Conservation (phyloP, 2,329 filamentous ascomycete species). For the Neonectria neomacrospora region DNA sequence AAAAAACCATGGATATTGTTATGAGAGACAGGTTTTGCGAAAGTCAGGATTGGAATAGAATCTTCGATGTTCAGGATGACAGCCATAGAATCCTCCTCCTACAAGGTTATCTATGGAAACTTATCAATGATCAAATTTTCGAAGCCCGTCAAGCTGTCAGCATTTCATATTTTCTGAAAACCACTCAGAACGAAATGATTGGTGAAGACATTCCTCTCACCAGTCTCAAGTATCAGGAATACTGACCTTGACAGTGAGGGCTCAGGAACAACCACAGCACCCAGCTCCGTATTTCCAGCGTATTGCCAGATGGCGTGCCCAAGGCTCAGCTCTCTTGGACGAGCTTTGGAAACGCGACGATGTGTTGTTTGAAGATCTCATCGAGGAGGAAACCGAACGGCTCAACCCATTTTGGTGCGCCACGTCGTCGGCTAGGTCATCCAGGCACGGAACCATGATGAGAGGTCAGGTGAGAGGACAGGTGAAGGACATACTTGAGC, state of each 20-base stretch:
- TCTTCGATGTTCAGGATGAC: background rate
- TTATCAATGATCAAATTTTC: background rate
- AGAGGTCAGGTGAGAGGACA: too few species aligned
- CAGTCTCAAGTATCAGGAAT: background rate
- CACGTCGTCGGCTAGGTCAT: too few species aligned
- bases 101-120: slow-evolving; percentile 15
- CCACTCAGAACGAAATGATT: rapidly evolving
- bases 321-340: background rate
- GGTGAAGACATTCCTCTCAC: slow-evolving; percentile 2
- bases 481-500: background rate
- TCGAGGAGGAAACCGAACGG: rapidly evolving
- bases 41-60: too few species aligned
- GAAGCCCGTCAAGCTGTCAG: rapidly evolving
- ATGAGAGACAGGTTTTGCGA: rapidly evolving
- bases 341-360: background rate
- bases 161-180: rapidly evolving
- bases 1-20: rapidly evolving
- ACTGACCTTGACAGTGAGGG: background rate
- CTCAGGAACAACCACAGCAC: rapidly evolving
- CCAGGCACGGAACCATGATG: too few species aligned
- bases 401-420: slow-evolving; percentile 10
- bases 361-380: rapidly evolving
- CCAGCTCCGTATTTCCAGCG: background rate
- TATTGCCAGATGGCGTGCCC: slow-evolving; percentile 17
- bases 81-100: background rate